Evolutionary conservation across 2,329 filamentous ascomycete species (phyloP), one percentile per base, ranked within the genome.

Genomic region (Venturia pyrina): DNA sequence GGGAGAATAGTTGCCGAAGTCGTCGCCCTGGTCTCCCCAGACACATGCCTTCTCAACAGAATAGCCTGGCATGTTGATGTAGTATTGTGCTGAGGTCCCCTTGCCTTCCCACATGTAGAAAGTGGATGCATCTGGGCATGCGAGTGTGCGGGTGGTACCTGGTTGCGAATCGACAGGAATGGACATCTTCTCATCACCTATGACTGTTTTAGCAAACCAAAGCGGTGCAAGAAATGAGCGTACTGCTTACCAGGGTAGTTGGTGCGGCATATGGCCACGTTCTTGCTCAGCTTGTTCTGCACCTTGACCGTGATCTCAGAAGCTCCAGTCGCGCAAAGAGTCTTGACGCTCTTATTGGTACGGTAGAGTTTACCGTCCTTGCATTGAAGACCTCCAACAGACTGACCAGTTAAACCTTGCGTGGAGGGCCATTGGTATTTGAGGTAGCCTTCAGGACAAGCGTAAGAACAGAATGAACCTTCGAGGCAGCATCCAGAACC

Each of bases 1-100:
- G 40, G 95, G 93, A 62, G 95, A 88, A 83, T 85, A 96, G 85
- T 99, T 97, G 70, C 95, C 87, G 66, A 82, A 96, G 85, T 98
- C 97, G 70, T 95, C 87, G 66, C 82, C 76, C 68, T 82, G 78
- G 67, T 80, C 73, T 64, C 84, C 81, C 95, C 95, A 98, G 67
- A 84, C 78, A 79, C 95, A 99, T 63, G 85, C 90, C 15, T 93
- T 78, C 69, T 86, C 75, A 67, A 86, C 78, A 28, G 78, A 72
- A 64, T 89, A 81, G 68, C 91, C 92, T 71, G 85, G 83, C 72
- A 89, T 89, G 85, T 98, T 98, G 78, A 98, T 85, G 76, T 99
- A 99, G 84, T 96, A 98, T 80, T 98, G 95, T 59, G 93, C 93
- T 62, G 91, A 93, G 64, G 95, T 98, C 63, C 79, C 72, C 76